Percentiles rank a stretch among this genome's conserved stretches.
phyloP scores from a whole-genome alignment of 1,284 basidiomycete species.

The Clitocybe nebularis region DNA sequence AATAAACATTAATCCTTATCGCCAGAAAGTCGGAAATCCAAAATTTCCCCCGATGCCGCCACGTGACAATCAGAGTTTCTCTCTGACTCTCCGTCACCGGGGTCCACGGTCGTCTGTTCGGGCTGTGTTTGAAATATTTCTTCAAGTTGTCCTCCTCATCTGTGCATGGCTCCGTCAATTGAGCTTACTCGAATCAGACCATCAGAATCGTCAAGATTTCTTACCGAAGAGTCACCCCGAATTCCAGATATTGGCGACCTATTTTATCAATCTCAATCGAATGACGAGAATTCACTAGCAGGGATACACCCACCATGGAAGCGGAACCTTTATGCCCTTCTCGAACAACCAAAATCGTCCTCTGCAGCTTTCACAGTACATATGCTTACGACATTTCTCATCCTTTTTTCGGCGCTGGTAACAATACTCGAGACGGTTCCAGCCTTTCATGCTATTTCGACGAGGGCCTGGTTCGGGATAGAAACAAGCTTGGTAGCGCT shows the following conservation, averaged over 20 bases:
- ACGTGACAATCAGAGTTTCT: too few species aligned
- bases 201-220: constrained; percentile 26
- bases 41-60: too few species aligned
- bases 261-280: constrained; percentile 28
- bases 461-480: constrained; percentile 77
- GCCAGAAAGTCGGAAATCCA: too few species aligned
- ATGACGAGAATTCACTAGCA: constrained; percentile 31
- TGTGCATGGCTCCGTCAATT: constrained; percentile 19
- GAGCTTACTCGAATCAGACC: constrained; percentile 20
- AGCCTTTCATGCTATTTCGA: constrained; percentile 68
- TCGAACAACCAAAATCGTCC: constrained; percentile 70
- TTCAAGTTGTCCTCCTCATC: too few species aligned
- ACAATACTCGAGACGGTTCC: constrained; percentile 86
- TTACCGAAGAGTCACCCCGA: constrained; percentile 30
- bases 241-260: constrained; percentile 31
- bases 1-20: too few species aligned
- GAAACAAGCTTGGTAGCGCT: constrained; percentile 75
- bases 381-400: constrained; percentile 58
- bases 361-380: constrained; percentile 63
- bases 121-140: too few species aligned
- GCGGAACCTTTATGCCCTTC: constrained; percentile 51
- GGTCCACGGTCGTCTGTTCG: too few species aligned
- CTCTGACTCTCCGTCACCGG: too few species aligned
- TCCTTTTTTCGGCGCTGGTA: constrained; percentile 69
- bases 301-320: constrained; percentile 54